These are phyloP conservation scores for Candida koratica DNA, from an alignment of 805 yeast species.

Conservation along the genomic window DNA sequence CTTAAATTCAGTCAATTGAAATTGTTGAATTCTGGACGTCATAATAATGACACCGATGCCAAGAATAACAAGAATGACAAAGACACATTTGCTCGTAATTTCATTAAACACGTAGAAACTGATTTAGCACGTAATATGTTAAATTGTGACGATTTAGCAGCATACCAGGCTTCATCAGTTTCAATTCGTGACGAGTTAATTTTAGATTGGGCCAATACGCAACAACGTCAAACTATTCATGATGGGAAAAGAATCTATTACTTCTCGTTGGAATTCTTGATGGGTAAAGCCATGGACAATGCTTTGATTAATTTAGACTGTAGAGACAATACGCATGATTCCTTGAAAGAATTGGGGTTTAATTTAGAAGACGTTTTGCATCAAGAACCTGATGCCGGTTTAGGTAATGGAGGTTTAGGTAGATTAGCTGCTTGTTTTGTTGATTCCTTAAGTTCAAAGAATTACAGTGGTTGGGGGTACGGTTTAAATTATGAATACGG, in stretches of 20 bases:
- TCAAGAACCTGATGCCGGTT: constrained; percentile 89
- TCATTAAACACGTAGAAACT: constrained; percentile 86
- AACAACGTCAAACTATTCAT: constrained; percentile 78
- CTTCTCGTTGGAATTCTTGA: constrained; percentile 79
- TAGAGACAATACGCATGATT: constrained; percentile 49
- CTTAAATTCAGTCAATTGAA: constrained; percentile 54
- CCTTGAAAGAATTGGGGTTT: constrained; percentile 71
- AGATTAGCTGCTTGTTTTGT: constrained; percentile 92
- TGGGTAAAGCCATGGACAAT: constrained; percentile 95
- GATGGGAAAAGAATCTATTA: constrained; percentile 87
- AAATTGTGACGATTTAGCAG: constrained; percentile 89
- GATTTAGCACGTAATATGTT: constrained; percentile 86
- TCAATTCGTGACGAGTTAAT: constrained; percentile 75
- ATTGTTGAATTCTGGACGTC: constrained; percentile 9
- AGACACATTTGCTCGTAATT: constrained; percentile 60
- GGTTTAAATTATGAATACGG: constrained; percentile 93
- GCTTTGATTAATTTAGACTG: constrained; percentile 79
- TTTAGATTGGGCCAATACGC: constrained; percentile 90
- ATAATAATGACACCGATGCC: constrained; percentile 19
- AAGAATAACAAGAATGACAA: constrained; percentile 24
- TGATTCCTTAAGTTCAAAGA: constrained; percentile 80
- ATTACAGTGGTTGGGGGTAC: constrained; percentile 95
- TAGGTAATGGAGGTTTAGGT: constrained; percentile 95
- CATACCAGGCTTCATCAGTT: constrained; percentile 83
- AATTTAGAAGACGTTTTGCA: constrained; percentile 78